Base-by-base conservation (phyloP, 495 filamentous ascomycete genomes). In the Penicillium riverlandense region DNA sequence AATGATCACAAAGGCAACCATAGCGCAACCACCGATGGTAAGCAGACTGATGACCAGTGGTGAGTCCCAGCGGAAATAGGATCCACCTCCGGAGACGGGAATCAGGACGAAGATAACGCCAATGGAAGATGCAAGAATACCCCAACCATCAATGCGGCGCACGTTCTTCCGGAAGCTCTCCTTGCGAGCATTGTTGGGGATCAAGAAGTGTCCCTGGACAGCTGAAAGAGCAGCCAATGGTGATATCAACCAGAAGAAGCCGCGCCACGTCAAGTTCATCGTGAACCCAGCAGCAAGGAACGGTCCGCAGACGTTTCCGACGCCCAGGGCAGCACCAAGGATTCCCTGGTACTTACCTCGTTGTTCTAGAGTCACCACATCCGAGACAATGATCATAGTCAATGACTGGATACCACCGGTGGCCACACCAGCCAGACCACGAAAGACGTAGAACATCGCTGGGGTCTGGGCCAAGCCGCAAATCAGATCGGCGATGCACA, bases 1-100 rank as follows among this genome's bases (percentile, higher is more conserved):
- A 36, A 76, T 70, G 7, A 80, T 49, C 15, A 76, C 43, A 49
- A 82, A 84, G 0, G 64, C 53, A 34, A 77, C 35, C 27, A 74
- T 50, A 0, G 66, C 61, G 15, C 69, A 59, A 4, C 55, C 58
- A 29, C 79, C 77, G 27, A 83, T 66, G 1, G 60, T 55, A 29
- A 85, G 66, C 76, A 84, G 81, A 36, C 71, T 70, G 29, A 85
- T 82, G 4, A 83, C 72, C 64, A 83, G 68, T 0, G 77, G 62
- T 2, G 78, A 81, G 39, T 73, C 52, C 80, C 79, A 84, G 6
- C 67, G 53, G 45, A 81, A 83, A 43, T 76, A 77, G 5, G 72
- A 73, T 0, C 81, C 80, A 16, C 77, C 79, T 5, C 78, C 80
- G 10, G 78, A 82, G 28, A 84, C 73, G 11, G 80, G 79, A 46